phyloP scores from a whole-genome alignment of 768 basidiomycete species.

The Strobilomyces echinocephalus region DNA sequence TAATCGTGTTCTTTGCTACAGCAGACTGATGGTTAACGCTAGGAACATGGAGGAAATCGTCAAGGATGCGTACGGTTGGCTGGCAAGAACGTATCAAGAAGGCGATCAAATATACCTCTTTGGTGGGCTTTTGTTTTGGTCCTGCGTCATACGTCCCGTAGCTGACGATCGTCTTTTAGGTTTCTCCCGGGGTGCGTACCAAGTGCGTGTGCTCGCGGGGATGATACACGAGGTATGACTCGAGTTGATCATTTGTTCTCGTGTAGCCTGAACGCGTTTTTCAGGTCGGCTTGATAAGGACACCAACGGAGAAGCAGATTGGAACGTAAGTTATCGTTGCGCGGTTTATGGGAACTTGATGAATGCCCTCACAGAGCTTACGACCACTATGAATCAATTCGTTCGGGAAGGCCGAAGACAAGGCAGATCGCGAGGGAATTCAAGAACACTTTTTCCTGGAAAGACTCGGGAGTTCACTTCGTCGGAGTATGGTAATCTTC shows the following conservation, averaged over 20 bases:
- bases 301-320: slow-evolving; percentile 20
- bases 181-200: slow-evolving; percentile 44
- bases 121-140: slow-evolving; percentile 13
- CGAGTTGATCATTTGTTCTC: too few relatives aligned
- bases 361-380: slow-evolving; percentile 7
- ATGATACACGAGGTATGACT: slow-evolving; percentile 35
- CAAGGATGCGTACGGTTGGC: slow-evolving; percentile 32
- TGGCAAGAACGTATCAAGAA: slow-evolving; percentile 26
- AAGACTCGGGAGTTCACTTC: slow-evolving; percentile 3
- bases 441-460: slow-evolving; percentile 36
- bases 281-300: slow-evolving; percentile 6
- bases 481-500: slow-evolving; percentile 1
- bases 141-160: background rate
- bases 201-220: slow-evolving; percentile 37
- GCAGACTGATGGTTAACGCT: too few relatives aligned
- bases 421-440: slow-evolving; percentile 25
- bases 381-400: slow-evolving; percentile 11
- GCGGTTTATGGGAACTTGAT: background rate
- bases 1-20: background rate
- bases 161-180: slow-evolving; percentile 10
- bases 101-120: slow-evolving; percentile 36
- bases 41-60: slow-evolving; percentile 37
- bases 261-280: background rate
- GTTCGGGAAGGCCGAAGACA: slow-evolving; percentile 11
- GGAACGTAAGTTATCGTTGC: slow-evolving; percentile 12